These are phyloP conservation scores for Euryodendron excelsum DNA, from an alignment of 148 eudicot species.

Conservation along the genomic window DNA sequence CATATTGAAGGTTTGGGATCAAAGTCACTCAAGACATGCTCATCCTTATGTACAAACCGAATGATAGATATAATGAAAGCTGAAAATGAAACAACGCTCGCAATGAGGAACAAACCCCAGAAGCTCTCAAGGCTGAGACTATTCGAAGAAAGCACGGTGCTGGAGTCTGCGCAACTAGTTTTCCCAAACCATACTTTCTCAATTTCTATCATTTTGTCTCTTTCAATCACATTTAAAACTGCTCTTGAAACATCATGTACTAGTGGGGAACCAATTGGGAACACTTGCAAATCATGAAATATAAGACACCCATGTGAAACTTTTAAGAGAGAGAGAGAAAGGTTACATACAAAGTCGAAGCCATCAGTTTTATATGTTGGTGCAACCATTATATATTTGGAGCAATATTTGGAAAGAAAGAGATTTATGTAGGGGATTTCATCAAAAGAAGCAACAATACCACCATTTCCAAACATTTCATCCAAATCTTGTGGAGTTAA, in stretches of 20 bases:
- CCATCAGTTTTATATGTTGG: slow-evolving; percentile 24
- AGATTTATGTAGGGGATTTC: slow-evolving; percentile 33
- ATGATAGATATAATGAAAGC: slow-evolving; percentile 9
- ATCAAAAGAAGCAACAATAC: slow-evolving; percentile 33
- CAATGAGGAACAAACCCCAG: slow-evolving; percentile 30
- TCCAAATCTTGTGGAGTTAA: slow-evolving; percentile 19
- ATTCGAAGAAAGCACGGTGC: neutral
- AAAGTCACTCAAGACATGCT: slow-evolving; percentile 2
- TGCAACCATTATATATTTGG: slow-evolving; percentile 17
- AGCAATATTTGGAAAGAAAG: slow-evolving; percentile 20
- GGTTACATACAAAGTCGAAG: slow-evolving; percentile 9
- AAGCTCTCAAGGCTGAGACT: slow-evolving; percentile 33
- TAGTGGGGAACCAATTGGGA: slow-evolving; percentile 38
- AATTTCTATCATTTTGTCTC: slow-evolving; percentile 14
- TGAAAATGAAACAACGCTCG: slow-evolving; percentile 17
- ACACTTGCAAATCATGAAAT: slow-evolving; percentile 19
- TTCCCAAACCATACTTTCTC: slow-evolving; percentile 22
- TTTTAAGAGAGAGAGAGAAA: too few species aligned
- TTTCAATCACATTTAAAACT: slow-evolving; percentile 33
- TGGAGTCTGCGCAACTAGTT: slow-evolving; percentile 7
- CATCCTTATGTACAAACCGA: slow-evolving; percentile 18
- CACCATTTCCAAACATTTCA: slow-evolving; percentile 25
- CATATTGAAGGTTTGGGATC: slow-evolving; percentile 8
- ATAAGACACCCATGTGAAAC: neutral
- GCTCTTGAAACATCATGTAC: slow-evolving; percentile 33